phyloP scores from a whole-genome alignment of 768 basidiomycete genomes.

The Tylopilus intermedius region DNA sequence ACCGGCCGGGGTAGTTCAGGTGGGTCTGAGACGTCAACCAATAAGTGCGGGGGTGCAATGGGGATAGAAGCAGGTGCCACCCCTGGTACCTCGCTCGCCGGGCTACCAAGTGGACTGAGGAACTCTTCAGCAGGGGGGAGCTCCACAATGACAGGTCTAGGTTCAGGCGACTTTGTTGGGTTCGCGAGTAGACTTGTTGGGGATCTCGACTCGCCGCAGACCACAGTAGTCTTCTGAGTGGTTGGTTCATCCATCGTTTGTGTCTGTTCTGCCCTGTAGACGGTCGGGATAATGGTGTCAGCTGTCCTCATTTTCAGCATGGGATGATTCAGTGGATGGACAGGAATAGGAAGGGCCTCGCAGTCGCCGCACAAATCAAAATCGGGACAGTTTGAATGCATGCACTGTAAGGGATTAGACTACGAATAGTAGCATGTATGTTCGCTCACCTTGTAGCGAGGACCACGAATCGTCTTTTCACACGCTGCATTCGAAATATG shows the following conservation, averaged over 20 bases:
- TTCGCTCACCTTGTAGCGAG: constrained; percentile 63
- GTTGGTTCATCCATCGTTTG: not conserved
- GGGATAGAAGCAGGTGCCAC: not conserved
- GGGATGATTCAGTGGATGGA: constrained; percentile 69
- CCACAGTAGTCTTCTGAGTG: not conserved
- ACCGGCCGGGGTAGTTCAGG: constrained; percentile 8
- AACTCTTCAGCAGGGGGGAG: constrained; percentile 17
- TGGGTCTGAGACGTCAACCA: constrained; percentile 7
- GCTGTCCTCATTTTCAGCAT: constrained; percentile 66
- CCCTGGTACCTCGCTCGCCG: constrained; percentile 2
- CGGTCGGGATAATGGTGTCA: constrained; percentile 45
- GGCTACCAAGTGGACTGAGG: constrained; percentile 22
- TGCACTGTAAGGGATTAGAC: constrained; percentile 50
- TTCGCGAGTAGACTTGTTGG: not conserved
- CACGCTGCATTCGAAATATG: constrained; percentile 35
- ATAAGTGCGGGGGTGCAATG: constrained; percentile 3
- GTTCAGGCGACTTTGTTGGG: not conserved
- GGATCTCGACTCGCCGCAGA: not conserved
- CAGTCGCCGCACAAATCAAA: constrained; percentile 78
- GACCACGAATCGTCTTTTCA: constrained; percentile 47
- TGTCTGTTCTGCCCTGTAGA: constrained; percentile 29
- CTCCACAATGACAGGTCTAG: not conserved
- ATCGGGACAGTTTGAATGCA: constrained; percentile 71
- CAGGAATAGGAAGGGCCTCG: constrained; percentile 72
- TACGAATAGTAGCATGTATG: not conserved